Evolutionary conservation across 2,329 filamentous ascomycete genomes (phyloP).

Genomic region (Ophiostoma fasciatum): DNA sequence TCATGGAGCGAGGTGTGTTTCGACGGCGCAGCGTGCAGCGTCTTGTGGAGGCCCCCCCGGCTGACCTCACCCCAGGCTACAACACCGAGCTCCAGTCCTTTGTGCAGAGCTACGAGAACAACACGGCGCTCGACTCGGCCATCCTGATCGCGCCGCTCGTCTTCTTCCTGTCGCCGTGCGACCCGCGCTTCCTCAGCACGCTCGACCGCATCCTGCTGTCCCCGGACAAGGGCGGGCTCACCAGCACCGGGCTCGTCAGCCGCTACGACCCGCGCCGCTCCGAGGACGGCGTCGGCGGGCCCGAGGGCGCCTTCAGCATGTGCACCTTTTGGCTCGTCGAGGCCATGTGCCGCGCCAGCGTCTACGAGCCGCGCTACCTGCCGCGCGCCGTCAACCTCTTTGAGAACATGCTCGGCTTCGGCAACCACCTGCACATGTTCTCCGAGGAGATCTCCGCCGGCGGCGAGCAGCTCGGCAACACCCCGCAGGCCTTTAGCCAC

Average conservation of each 20-base stretch:
- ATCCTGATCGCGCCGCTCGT: slow-evolving; percentile 65
- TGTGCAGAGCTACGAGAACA: slow-evolving; percentile 61
- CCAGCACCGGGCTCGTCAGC: slow-evolving; percentile 60
- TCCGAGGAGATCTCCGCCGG: slow-evolving; percentile 62
- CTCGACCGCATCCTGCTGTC: slow-evolving; percentile 56
- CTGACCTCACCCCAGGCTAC: slow-evolving; percentile 35
- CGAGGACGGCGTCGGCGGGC: slow-evolving; percentile 59
- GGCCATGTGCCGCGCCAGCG: slow-evolving; percentile 53
- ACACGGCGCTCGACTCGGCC: slow-evolving; percentile 55
- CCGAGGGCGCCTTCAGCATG: slow-evolving; percentile 67
- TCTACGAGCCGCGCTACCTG: slow-evolving; percentile 51
- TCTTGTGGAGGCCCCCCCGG: not conserved
- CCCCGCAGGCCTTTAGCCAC: slow-evolving; percentile 66
- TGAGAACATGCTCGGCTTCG: slow-evolving; percentile 63
- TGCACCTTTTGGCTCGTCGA: slow-evolving; percentile 76
- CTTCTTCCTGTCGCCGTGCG: slow-evolving; percentile 66
- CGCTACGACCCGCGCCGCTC: slow-evolving; percentile 56
- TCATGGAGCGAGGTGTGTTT: slow-evolving; percentile 51
- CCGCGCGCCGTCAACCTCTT: slow-evolving; percentile 51
- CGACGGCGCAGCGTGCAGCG: too few species aligned
- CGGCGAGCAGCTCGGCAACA: slow-evolving; percentile 67
- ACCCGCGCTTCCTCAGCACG: slow-evolving; percentile 59
- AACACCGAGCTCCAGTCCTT: slow-evolving; percentile 56
- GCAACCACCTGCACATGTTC: slow-evolving; percentile 66
- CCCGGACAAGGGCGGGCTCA: slow-evolving; percentile 61